Base-by-base conservation (phyloP, 2,329 filamentous ascomycete genomes). In the Neonectria faginata region DNA sequence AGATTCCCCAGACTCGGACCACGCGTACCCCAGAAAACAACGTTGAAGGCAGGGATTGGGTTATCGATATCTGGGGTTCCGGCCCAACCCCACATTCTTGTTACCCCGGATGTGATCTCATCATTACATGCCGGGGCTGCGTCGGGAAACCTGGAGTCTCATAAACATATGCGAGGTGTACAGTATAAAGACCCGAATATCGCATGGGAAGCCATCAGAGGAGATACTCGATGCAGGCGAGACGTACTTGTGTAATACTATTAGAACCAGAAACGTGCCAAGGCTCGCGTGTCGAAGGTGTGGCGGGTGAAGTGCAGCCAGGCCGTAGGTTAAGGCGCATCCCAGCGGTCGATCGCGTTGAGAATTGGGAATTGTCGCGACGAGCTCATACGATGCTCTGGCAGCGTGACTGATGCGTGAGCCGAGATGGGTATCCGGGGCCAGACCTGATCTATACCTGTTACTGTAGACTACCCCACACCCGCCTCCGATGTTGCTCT, bases 61-160 rank as follows among this genome's bases (percentile, higher is more conserved):
- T 55, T 53, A 31, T 59, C 39, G 47, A 16, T 53, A 59, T 63
- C 57, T 55, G 59, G 65, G 63, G 52, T 18, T 66, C 33, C 50
- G 51, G 52, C 50, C 22, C 41, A 60, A 64, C 65, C 67, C 71
- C 71, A 67, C 71, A 73, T 59, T 66, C 64, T 63, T 62, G 54
- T 65, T 67, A 73, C 66, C 66, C 63, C 61, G 63, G 71, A 69
- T 69, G 55, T 47, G 48, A 62, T 64, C 57, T 61, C 52, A 45
- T 59, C 57, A 60, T 42, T 57, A 65, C 33, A 58, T 65, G 27
- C 56, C 61, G 33, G 61, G 55, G 61, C 48, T 36, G 36, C 47
- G 36, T 36, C n/a, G 44, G n/a, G 29, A 53, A 33, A 45, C 33
- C n/a, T 12, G 20, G 27, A 36, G 39, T 47, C 29, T 39, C 25